Evolutionary conservation across 2,329 filamentous ascomycete genomes (phyloP).

Genomic region (Elsinoe perseae): DNA sequence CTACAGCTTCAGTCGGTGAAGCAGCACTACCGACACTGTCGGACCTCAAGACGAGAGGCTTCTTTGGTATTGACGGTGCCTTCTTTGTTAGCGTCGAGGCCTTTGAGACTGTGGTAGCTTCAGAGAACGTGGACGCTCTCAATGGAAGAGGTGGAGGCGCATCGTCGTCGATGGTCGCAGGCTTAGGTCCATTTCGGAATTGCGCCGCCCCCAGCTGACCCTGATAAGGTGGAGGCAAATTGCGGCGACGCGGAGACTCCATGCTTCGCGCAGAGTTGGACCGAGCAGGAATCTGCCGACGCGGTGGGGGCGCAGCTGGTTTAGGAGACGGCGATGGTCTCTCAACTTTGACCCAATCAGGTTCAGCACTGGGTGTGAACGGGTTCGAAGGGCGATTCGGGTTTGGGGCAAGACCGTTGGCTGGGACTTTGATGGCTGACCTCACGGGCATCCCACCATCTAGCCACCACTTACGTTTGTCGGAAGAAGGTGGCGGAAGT

Average conservation of each 20-base stretch:
- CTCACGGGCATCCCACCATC: slow-evolving; percentile 63
- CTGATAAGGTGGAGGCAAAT: slow-evolving; percentile 16
- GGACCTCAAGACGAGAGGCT: slow-evolving; percentile 27
- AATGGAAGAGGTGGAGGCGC: slow-evolving; percentile 14
- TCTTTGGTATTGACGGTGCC: slow-evolving; percentile 30
- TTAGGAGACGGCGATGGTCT: slow-evolving; percentile 23
- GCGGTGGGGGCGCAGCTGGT: slow-evolving; percentile 6
- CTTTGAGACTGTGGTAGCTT: slow-evolving; percentile 14
- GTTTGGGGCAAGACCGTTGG: slow-evolving; percentile 58
- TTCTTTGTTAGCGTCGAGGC: slow-evolving; percentile 28
- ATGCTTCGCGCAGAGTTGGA: not conserved
- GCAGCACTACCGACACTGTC: slow-evolving; percentile 23
- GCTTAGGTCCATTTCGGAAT: not conserved
- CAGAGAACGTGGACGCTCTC: slow-evolving; percentile 14
- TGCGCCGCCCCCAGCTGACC: slow-evolving; percentile 6
- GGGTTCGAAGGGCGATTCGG: slow-evolving; percentile 71
- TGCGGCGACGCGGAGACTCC: not conserved
- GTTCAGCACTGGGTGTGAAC: slow-evolving; percentile 63
- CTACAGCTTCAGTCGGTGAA: not conserved
- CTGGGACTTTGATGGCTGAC: slow-evolving; percentile 61
- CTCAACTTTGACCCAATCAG: slow-evolving; percentile 66
- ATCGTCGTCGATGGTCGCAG: not conserved
- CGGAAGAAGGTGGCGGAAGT: slow-evolving; percentile 55
- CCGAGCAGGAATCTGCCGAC: slow-evolving; percentile 6
- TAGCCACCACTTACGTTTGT: slow-evolving; percentile 58